A percentile compares a stretch with the other conserved stretches of the same genome.
Evolutionary conservation across 768 basidiomycete genomes (phyloP).

Genomic region (Amanita rimosa): DNA sequence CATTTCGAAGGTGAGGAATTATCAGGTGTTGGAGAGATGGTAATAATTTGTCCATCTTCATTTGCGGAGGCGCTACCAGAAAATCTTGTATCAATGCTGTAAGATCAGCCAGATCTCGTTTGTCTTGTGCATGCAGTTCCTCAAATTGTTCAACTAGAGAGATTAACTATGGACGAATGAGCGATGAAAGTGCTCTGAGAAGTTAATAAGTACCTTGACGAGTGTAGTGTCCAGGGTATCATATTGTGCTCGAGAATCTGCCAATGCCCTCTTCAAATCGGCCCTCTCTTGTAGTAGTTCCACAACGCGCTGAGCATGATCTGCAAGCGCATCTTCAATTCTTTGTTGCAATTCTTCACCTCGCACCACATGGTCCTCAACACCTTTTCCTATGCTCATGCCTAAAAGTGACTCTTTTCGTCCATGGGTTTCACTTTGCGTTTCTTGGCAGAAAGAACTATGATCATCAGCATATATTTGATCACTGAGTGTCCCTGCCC

Average conservation of each 20-base stretch:
- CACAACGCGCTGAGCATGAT: background rate
- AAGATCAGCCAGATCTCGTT: slow-evolving; percentile 13
- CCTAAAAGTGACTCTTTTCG: background rate
- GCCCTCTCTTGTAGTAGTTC: slow-evolving; percentile 4
- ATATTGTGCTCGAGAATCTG: background rate
- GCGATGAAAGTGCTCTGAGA: background rate
- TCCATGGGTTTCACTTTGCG: slow-evolving; percentile 47
- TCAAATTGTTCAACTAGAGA: slow-evolving; percentile 11
- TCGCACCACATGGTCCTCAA: background rate
- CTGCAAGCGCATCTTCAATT: background rate
- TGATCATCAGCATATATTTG: slow-evolving; percentile 9
- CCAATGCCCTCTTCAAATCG: background rate
- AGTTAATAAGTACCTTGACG: background rate
- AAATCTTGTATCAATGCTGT: slow-evolving; percentile 16
- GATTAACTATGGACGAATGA: slow-evolving; percentile 7
- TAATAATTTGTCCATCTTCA: slow-evolving; percentile 12
- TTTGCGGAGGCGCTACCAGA: slow-evolving; percentile 8
- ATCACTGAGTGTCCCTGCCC: slow-evolving; percentile 9
- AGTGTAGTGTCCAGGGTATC: background rate
- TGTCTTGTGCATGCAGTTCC: slow-evolving; percentile 13
- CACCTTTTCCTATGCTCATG: background rate
- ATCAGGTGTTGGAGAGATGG: slow-evolving; percentile 1
- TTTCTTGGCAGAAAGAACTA: slow-evolving; percentile 41
- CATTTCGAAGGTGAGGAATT: background rate
- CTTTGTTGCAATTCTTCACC: background rate